phyloP scores from a whole-genome alignment of 1,284 basidiomycete genomes.

The Mycena citricolor region DNA sequence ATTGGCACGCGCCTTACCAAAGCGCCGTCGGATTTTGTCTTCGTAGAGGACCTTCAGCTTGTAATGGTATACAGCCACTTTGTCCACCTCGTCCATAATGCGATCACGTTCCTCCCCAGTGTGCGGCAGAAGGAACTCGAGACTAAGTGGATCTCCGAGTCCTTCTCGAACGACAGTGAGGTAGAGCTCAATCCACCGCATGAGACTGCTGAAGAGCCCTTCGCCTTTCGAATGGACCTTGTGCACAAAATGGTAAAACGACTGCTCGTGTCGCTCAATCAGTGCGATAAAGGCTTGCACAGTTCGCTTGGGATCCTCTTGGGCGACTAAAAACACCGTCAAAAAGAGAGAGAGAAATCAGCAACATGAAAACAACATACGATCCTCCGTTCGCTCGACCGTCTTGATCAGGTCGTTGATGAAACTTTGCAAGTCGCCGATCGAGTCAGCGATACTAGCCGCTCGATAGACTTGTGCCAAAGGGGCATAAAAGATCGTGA shows the following conservation, averaged over 20 bases:
- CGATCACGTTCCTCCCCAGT: conserved; percentile 69
- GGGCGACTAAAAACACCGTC: conserved; percentile 55
- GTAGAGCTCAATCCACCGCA: conserved; percentile 97
- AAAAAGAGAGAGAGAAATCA: not conserved
- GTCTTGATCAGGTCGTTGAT: conserved; percentile 95
- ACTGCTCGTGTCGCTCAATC: conserved; percentile 90
- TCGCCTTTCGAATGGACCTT: conserved; percentile 98
- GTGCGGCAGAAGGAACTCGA: conserved; percentile 87
- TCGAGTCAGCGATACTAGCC: conserved; percentile 93
- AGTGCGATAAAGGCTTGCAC: conserved; percentile 95
- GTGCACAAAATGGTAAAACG: conserved; percentile 97
- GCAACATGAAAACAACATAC: conserved; percentile 55
- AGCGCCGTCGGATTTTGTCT: conserved; percentile 80
- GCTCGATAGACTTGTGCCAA: conserved; percentile 98
- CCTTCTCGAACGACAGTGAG: conserved; percentile 92
- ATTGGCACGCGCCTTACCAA: conserved; percentile 55
- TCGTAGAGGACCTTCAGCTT: conserved; percentile 89
- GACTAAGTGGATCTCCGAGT: conserved; percentile 68
- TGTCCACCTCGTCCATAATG: conserved; percentile 85
- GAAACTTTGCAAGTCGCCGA: conserved; percentile 92
- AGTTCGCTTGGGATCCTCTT: conserved; percentile 81
- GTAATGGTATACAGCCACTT: conserved; percentile 87
- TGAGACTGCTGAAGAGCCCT: conserved; percentile 89
- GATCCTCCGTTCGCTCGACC: conserved; percentile 88
- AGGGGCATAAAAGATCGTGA: conserved; percentile 97